Percentiles rank a stretch among this genome's conserved stretches.
These are phyloP conservation scores for Seiridium unicorne DNA, from an alignment of 2,329 filamentous ascomycete genomes.

Conservation along the genomic window DNA sequence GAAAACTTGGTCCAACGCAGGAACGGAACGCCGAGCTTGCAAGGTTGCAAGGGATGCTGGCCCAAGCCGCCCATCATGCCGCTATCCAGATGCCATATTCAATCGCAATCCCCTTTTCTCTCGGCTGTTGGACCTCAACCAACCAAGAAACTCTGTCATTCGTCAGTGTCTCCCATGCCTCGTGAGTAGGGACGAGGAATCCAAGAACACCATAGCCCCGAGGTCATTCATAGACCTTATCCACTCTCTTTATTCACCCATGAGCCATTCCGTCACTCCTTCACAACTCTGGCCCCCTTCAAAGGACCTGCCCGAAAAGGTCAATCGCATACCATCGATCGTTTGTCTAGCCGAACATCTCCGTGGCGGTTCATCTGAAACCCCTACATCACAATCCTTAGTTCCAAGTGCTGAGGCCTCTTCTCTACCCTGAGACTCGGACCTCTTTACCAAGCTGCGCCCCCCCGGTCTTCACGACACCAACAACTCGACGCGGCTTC, in stretches of 20 bases:
- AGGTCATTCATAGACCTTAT: neutral
- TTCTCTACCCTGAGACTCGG: neutral
- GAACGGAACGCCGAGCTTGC: constrained; percentile 2
- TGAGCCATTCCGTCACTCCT: neutral
- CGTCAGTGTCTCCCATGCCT: too few relatives aligned
- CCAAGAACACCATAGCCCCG: neutral
- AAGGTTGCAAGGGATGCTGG: neutral
- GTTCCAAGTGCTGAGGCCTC: neutral
- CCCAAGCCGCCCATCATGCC: neutral
- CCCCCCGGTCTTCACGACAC: too few relatives aligned
- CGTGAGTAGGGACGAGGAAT: too few relatives aligned
- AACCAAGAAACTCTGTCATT: too few relatives aligned
- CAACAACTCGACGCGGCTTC: too few relatives aligned
- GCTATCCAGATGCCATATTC: neutral
- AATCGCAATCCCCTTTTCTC: neutral
- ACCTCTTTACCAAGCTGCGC: neutral
- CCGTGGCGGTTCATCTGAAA: neutral
- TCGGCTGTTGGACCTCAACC: neutral
- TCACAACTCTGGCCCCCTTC: neutral
- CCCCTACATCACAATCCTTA: neutral
- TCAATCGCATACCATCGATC: neutral
- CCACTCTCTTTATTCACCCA: constrained; percentile 2
- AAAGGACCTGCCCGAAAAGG: neutral
- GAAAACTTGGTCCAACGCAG: neutral
- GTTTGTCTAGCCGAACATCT: neutral